Evolutionary conservation across 2,329 filamentous ascomycete genomes (phyloP), one percentile per base, ranked within the genome.

Genomic region (Blastomyces silverae): DNA sequence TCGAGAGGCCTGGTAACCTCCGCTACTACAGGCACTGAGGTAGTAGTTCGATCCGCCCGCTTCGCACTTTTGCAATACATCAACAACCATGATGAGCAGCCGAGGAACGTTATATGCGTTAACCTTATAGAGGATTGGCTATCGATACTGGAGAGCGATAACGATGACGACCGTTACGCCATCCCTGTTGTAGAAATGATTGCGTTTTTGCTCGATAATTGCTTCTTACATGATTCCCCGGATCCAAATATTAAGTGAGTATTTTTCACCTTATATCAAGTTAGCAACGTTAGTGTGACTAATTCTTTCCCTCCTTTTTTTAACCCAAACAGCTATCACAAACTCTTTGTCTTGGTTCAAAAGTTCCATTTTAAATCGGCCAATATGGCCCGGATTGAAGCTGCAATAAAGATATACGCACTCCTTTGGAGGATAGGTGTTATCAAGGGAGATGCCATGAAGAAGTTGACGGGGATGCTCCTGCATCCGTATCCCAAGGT

Each of bases 401-500:
- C 91, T 0, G 91, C 90, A 28, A 80, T 95, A 66, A 89, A 88
- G 71, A 84, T 94, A 15, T 97, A 97, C 76, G 85, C 87, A 2
- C 86, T 86, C 0, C 77, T 96, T 34, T 85, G 86, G 3, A 73
- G 75, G n/a, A 74, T 83, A n/a, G 76, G 79, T 31, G 78, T 79
- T 0, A 77, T 85, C 8, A 77, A 79, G 10, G 79, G 80, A 65
- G 82, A 83, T 25, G 89, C 88, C 3, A 76, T 87, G 63, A 86
- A 83, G 73, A 90, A 92, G 74, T 78, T 97, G 52, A 84, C 84
- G 0, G 86, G 84, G 28, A 85, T 96, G 80, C 79, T 96, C 67
- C 77, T 86, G 65, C 93, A 96, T 79, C 90, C 91, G 0, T 96
- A 91, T 81, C 91, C 92, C 6, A 84, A 85, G 71, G 86, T 95